Evolutionary conservation across 129 eudicot species (phyloP), one percentile per base, ranked within the genome.

Genomic region (Artemisia tridentata): DNA sequence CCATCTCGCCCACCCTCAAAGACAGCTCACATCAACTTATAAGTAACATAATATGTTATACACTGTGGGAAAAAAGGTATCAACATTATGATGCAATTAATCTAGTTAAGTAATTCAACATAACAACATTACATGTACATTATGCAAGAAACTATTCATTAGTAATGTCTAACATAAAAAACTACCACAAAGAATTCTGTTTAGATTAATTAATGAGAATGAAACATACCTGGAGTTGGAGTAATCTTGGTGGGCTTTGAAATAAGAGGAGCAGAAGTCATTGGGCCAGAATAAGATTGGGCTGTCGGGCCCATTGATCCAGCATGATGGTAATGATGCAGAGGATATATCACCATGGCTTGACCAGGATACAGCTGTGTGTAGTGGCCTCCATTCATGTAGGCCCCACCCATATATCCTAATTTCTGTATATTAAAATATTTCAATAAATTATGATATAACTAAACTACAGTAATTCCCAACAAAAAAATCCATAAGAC

Each of bases 271-370:
- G 69, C 66, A 17, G 86, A 45, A n/a, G 81, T 21, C 0, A 83
- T 84, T 48, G 82, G 63, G 0, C 84, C 86, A 23, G 81, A 78
- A 67, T 70, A 86, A 6, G 75, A 21, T 17, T 84, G 92, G 78
- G 84, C 82, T 3, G 92, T 88, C n/a, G 73, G 88, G 80, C 96
- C 91, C 88, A 88, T 81, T 14, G 88, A 63, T 21, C 86, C 92
- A 13, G 86, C 69, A 18, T 77, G 96, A 27, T 79, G 84, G 87
- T 68, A 81, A 43, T 74, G 81, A 74, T 86, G 71, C 19, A 57
- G 16, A 38, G 92, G 92, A 82, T 89, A 86, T 82, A 84, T 75
- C 79, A 75, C 49, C 83, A 86, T 82, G 20, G 89, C 77, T 64
- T 79, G 87, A 31, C 87, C 87, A 23, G 87, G 87, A 57, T 86